Conservation (phyloP, 805 yeast genomes). For the Suhomyces pyralidae region DNA sequence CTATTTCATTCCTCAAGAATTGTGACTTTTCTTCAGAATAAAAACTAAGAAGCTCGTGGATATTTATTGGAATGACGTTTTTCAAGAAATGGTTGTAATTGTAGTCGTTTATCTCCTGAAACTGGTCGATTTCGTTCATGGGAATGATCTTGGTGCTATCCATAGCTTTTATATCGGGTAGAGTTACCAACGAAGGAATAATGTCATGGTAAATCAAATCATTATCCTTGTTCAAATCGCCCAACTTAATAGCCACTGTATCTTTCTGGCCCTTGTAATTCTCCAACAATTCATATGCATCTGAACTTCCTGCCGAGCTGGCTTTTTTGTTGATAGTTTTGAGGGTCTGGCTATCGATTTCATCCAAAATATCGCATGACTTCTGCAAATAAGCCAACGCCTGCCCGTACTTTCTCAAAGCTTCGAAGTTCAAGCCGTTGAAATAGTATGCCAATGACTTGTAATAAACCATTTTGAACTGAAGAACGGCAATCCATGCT, state of each 20-base stretch:
- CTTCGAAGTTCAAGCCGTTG: constrained; percentile 54
- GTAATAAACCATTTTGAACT: constrained; percentile 54
- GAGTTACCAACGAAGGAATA: constrained; percentile 58
- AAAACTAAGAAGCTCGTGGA: constrained; percentile 81
- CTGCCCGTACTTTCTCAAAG: constrained; percentile 62
- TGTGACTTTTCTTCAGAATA: constrained; percentile 90
- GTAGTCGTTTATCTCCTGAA: constrained; percentile 36
- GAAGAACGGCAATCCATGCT: constrained; percentile 51
- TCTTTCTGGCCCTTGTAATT: constrained; percentile 42
- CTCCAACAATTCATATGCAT: constrained; percentile 37
- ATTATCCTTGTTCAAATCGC: constrained; percentile 69
- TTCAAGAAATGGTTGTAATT: constrained; percentile 58
- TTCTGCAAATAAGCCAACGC: constrained; percentile 64
- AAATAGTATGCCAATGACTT: constrained; percentile 59
- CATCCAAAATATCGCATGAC: constrained; percentile 45
- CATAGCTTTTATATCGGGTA: constrained; percentile 66
- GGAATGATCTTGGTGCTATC: constrained; percentile 64
- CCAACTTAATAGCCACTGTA: constrained; percentile 34
- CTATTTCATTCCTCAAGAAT: constrained; percentile 68
- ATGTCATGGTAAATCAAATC: constrained; percentile 84
- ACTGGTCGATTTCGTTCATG: constrained; percentile 46
- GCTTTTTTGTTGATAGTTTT: constrained; percentile 14
- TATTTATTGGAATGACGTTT: constrained; percentile 78
- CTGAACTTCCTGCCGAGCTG: constrained; percentile 15
- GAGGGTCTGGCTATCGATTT: constrained; percentile 27